Base-by-base conservation (phyloP, 306 rosid genomes). In the Styphnolobium japonicum region DNA sequence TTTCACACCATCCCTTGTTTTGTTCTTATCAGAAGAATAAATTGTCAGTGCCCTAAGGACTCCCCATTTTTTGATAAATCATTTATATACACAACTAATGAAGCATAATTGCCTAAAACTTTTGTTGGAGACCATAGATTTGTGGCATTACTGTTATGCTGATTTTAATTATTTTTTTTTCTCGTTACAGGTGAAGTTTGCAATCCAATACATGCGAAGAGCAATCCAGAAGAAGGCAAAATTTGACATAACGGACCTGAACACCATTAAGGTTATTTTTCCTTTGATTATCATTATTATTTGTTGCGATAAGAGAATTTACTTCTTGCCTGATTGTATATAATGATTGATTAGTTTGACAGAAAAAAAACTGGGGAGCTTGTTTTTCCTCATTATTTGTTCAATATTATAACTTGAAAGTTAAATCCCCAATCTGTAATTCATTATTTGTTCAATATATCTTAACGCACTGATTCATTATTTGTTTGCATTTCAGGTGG, bases 141-240 rank as follows among this genome's bases (percentile, higher is more conserved):
- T 31, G n/a, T 6, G 21, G 29, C 22, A 48, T 21, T 61, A 51
- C 2, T 57, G 15, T 46, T 22, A 25, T 48, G 45, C 42, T 58
- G 49, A 67, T 75, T 56, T 65, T 36, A 67, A 4, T 12, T n/a
- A n/a, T n/a, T 78, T 85, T 45, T 52, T 67, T 76, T 55, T 76
- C 52, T 46, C n/a, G 66, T 61, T 68, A 14, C 82, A 96, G 99
- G 98, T 96, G 61, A 96, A 96, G 89, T 91, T 91, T 83, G 99
- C 99, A 43, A 96, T 96, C 84, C 99, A 96, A 80, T 91, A 86
- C 87, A 96, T 96, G 98, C 88, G 94, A 78, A 93, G 89, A 86
- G 86, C 90, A 27, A 91, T 96, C 78, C 99, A 93, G 85, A 96
- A 93, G 87, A 96, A 96, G 90, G 99, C 99, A 68, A 93, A 96